Evolutionary conservation across 1,139 yeast species (phyloP), one percentile per base, ranked within the genome.

Genomic region (Debaryomyces coudertii): DNA sequence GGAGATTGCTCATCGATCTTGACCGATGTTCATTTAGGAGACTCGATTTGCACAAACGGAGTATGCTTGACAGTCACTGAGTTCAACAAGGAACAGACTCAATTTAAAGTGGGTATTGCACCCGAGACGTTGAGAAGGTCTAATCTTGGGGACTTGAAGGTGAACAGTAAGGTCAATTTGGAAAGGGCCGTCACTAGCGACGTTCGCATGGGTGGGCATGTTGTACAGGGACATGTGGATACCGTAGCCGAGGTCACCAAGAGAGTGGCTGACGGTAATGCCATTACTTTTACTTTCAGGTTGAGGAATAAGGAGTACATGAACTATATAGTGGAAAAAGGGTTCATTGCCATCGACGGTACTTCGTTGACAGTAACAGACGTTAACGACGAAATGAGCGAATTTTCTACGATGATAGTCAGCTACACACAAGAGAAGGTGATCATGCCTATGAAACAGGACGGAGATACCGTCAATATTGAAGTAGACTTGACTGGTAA

Each of bases 141-240:
- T 3, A 85, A 87, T 54, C 71, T 93, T 45, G 95, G 93, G 1
- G 66, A 65, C 6, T 71, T 89, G 52, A 66, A 63, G 50, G 49
- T 56, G 0, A 93, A 90, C 2, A 66, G 79, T 22, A 74, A 76
- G 51, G 96, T 93, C 31, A 92, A 95, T 61, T 73, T 93, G 55
- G 99, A 93, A 66, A 77, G 99, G 51, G 99, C 99, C 0, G 90
- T 93, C 27, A 49, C 79, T 60, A 55, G 88, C 77, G 90, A 88
- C 44, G 90, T 85, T 9, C 76, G 99, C 52, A 82, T 92, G 60
- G 99, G 99, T 23, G 99, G 99, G 1, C 99, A 93, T 66, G 83
- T 92, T 51, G 99, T 93, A 1, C 99, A 93, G 59, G 99, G 99
- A 11, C 99, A 93, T 69, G 92, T 95, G 28, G 99, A 93, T 62